Base-by-base conservation (phyloP, 2,329 filamentous ascomycete genomes). In the Paraphoma chrysanthemicola region DNA sequence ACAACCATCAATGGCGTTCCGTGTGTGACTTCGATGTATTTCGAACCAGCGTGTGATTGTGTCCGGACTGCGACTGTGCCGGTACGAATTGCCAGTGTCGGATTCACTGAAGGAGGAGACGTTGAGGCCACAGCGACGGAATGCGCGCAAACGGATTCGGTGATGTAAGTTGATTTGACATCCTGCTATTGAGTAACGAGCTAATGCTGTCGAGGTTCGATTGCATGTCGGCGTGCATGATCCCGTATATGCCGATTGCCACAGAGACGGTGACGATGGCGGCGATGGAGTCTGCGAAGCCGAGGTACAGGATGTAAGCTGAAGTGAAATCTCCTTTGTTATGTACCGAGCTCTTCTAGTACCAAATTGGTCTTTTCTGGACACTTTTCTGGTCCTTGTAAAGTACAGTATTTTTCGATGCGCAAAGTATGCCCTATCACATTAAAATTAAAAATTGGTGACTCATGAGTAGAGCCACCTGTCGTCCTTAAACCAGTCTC, bases 241-340 rank as follows among this genome's bases (percentile, higher is more conserved):
- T 1, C n/a, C 10, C 31, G 28, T 18, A 14, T 18, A 46, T 17
- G 12, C n/a, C 16, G 28, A 46, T 30, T 9, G 31, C 44, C 8
- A 46, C 43, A 7, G 18, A 18, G 45, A 33, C 33, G 33, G 16
- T 28, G 51, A 39, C 44, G 11, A n/a, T 18, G 3, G 17, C 44
- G 10, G 36, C 39, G 31, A 33, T 23, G 33, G 42, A 43, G 28
- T 44, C 44, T 48, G 28, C 28, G 16, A 43, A 10, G 33, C 51
- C 18, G 8, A 43, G 44, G 36, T 48, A 48, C 42, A 44, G 36
- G 16, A 36, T 44, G 80, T 29, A 36, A 6, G 7, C 3, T 36
- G 33, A 14, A 36, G 23, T 23, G 5, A 23, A 23, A 23, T 23
- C 5, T 23, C 23, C 5, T 23, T 5, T 23, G 3, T 23, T 5